Percentiles rank a stretch among this genome's conserved stretches.
These are phyloP conservation scores for Grifola frondosa DNA, from an alignment of 1,284 basidiomycete species.

Conservation along the genomic window DNA sequence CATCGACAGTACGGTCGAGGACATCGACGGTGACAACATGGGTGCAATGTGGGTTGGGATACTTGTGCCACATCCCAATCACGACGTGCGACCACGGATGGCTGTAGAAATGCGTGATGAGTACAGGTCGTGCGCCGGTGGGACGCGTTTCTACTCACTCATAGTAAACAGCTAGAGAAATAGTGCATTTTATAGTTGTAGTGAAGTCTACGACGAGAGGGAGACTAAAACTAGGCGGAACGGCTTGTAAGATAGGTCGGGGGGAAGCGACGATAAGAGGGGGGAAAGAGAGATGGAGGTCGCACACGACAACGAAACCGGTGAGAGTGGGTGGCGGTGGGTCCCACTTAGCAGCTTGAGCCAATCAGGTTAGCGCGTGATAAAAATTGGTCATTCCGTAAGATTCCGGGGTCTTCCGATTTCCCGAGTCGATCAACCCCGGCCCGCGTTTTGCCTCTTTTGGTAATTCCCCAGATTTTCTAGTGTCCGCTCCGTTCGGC, in stretches of 20 bases:
- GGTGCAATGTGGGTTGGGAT: constrained; percentile 90
- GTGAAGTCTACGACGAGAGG: constrained; percentile 1
- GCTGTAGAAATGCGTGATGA: constrained; percentile 41
- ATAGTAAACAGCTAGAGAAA: constrained; percentile 74
- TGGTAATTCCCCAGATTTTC: too few species aligned
- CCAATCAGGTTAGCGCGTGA: constrained; percentile 14
- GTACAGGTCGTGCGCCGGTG: too few species aligned
- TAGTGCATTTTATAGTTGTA: constrained; percentile 56
- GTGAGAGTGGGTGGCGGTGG: constrained; percentile 9
- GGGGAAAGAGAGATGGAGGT: constrained; percentile 7
- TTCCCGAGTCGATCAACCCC: constrained; percentile 1
- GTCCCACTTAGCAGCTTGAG: constrained; percentile 17
- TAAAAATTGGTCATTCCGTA: constrained; percentile 7
- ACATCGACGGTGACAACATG: constrained; percentile 94
- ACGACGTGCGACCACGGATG: constrained; percentile 87
- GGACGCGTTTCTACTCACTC: too few species aligned
- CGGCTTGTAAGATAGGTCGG: constrained; percentile 14
- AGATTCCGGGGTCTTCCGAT: constrained; percentile 10
- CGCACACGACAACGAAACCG: constrained; percentile 17
- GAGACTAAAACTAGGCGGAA: constrained; percentile 7
- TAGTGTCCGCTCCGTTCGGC: too few species aligned
- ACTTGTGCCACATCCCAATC: constrained; percentile 92
- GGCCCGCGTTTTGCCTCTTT: too few species aligned
- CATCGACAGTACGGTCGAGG: constrained; percentile 79
- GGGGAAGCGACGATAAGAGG: constrained; percentile 4